phyloP scores from a whole-genome alignment of 768 basidiomycete species.

The Suillus tomentosus region DNA sequence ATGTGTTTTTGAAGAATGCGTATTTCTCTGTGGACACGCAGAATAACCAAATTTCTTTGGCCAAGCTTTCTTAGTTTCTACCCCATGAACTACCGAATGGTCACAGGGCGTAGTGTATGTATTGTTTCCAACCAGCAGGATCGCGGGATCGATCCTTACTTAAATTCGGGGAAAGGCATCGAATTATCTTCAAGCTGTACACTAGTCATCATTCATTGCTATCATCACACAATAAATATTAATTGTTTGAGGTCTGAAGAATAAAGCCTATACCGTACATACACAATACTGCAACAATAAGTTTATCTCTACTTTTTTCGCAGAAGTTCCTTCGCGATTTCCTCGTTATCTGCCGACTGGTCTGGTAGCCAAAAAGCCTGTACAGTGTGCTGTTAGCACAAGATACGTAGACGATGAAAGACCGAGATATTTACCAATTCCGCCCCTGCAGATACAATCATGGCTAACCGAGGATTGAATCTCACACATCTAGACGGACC shows the following conservation, averaged over 20 bases:
- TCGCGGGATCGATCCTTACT: slow-evolving; percentile 17
- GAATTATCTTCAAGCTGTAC: background rate
- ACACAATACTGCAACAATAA: slow-evolving; percentile 5
- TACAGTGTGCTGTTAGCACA: slow-evolving; percentile 20
- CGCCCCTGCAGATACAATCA: slow-evolving; percentile 83
- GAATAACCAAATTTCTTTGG: slow-evolving; percentile 61
- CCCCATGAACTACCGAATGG: slow-evolving; percentile 15
- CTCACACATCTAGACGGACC: slow-evolving; percentile 83
- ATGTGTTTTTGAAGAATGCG: slow-evolving; percentile 77
- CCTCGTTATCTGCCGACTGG: slow-evolving; percentile 64
- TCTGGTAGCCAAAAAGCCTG: slow-evolving; percentile 74
- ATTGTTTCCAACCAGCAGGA: background rate
- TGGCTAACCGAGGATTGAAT: slow-evolving; percentile 87
- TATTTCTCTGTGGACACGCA: slow-evolving; percentile 67
- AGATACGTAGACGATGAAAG: background rate
- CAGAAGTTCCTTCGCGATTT: slow-evolving; percentile 68
- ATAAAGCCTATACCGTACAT: background rate
- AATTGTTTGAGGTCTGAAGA: background rate
- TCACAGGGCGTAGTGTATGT: no score
- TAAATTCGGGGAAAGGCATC: background rate
- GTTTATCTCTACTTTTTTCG: slow-evolving; percentile 45
- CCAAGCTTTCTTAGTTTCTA: slow-evolving; percentile 43
- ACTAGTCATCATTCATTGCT: slow-evolving; percentile 5
- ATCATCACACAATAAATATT: background rate
- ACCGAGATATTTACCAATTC: slow-evolving; percentile 63